These are phyloP conservation scores for Fusarium aywerte DNA, from an alignment of 2,329 filamentous ascomycete genomes.

Conservation along the genomic window DNA sequence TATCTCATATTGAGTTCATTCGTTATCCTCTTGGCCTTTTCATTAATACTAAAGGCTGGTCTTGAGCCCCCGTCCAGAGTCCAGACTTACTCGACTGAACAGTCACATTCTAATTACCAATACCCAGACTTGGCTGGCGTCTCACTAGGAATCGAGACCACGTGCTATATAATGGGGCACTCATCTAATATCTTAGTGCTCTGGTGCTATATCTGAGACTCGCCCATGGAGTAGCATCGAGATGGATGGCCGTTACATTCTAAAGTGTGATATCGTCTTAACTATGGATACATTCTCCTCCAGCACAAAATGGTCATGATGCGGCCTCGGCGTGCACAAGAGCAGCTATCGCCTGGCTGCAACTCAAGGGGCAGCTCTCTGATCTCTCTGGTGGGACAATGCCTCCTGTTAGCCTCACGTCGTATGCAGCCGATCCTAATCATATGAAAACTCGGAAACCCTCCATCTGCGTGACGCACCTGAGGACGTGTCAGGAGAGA, in stretches of 20 bases:
- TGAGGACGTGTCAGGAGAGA: not conserved
- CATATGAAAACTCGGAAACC: conserved; percentile 14
- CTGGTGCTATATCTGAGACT: conserved; percentile 15
- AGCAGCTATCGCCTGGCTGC: not conserved
- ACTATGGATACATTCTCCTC: not conserved
- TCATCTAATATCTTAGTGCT: conserved; percentile 6
- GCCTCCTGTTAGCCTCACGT: conserved; percentile 11
- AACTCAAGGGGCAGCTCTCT: not conserved
- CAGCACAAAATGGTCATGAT: not conserved
- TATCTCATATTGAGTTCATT: conserved; percentile 15
- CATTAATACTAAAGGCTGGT: not conserved
- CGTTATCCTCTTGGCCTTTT: conserved; percentile 2
- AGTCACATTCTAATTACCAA: conserved; percentile 27
- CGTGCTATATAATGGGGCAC: conserved; percentile 14
- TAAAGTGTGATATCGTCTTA: not conserved
- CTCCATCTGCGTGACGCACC: not conserved
- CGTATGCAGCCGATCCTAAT: conserved; percentile 33
- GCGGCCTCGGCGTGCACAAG: conserved; percentile 14
- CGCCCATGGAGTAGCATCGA: conserved; percentile 2
- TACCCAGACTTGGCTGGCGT: conserved; percentile 21
- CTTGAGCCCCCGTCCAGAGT: not conserved
- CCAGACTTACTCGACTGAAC: conserved; percentile 3
- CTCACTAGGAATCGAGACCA: conserved; percentile 19
- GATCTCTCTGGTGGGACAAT: conserved; percentile 2
- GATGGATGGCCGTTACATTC: not conserved